Evolutionary conservation across 306 rosid species (phyloP).

Genomic region (Urtica urens): DNA sequence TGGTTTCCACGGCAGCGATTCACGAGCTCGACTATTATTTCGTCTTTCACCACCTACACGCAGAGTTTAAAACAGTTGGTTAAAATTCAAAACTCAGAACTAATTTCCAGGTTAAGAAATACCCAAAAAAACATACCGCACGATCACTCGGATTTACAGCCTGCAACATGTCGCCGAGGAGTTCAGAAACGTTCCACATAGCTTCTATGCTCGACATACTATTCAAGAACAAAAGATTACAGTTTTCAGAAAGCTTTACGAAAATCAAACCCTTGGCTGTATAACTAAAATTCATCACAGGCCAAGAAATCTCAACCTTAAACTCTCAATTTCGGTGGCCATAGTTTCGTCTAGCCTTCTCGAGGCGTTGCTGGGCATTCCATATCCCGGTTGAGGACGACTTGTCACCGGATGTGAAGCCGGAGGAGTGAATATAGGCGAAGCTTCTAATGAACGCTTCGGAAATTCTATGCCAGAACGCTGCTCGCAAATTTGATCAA

Average conservation of each 20-base stretch:
- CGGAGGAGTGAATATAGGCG: conserved; percentile 82
- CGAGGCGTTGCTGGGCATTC: conserved; percentile 76
- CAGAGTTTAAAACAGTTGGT: conserved; percentile 8
- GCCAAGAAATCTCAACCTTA: conserved; percentile 41
- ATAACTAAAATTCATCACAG: neutral
- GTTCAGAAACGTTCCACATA: conserved; percentile 73
- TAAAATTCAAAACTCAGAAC: conserved; percentile 9
- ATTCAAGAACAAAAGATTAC: neutral
- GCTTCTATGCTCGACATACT: conserved; percentile 86
- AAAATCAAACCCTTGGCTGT: conserved; percentile 1
- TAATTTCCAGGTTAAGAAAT: conserved; percentile 11
- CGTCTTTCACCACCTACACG: conserved; percentile 74
- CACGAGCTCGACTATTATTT: conserved; percentile 79
- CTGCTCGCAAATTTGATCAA: too few relatives aligned
- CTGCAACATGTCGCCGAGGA: conserved; percentile 83
- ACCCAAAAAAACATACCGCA: conserved; percentile 40
- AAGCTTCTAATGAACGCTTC: conserved; percentile 60
- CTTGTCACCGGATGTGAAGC: conserved; percentile 32
- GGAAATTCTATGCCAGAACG: conserved; percentile 79
- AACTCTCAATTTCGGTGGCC: conserved; percentile 78
- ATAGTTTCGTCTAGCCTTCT: conserved; percentile 98
- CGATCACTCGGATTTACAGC: conserved; percentile 74
- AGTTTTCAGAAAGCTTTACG: conserved; percentile 1
- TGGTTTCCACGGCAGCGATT: conserved; percentile 78
- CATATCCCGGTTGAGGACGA: conserved; percentile 61